phyloP scores from a whole-genome alignment of 78 protist species.

The Monosiga brevicollis region DNA sequence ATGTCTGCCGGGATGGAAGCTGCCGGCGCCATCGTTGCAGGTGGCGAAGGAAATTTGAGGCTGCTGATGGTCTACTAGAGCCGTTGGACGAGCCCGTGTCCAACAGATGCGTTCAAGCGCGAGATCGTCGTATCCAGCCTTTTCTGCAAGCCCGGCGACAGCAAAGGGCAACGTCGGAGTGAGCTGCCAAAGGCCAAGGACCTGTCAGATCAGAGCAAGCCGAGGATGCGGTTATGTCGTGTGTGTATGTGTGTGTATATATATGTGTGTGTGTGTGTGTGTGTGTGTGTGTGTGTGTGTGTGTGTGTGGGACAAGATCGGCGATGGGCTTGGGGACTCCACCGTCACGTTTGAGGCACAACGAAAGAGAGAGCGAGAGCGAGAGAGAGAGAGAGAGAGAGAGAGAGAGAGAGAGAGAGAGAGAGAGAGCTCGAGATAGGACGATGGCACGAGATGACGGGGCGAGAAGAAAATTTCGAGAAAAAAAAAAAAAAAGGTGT shows the following conservation, averaged over 20 bases:
- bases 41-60: background rate
- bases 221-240: background rate
- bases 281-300: slow-evolving; percentile 5
- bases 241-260: slow-evolving; percentile 1
- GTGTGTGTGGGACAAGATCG: background rate
- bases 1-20: no score
- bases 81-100: background rate
- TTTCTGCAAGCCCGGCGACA: background rate
- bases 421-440: no score
- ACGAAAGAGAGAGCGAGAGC: background rate
- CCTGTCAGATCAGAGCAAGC: background rate
- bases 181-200: background rate
- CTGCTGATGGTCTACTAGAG: background rate
- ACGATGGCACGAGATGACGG: background rate
- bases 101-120: background rate
- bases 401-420: no score
- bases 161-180: background rate
- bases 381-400: no score
- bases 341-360: background rate
- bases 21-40: background rate
- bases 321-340: background rate
- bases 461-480: no score
- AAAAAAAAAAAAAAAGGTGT: no score
- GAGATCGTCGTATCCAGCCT: background rate
- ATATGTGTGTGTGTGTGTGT: slow-evolving; percentile 12